phyloP scores from a whole-genome alignment of 768 basidiomycete species.

The Lepiota brunneoincarnata region DNA sequence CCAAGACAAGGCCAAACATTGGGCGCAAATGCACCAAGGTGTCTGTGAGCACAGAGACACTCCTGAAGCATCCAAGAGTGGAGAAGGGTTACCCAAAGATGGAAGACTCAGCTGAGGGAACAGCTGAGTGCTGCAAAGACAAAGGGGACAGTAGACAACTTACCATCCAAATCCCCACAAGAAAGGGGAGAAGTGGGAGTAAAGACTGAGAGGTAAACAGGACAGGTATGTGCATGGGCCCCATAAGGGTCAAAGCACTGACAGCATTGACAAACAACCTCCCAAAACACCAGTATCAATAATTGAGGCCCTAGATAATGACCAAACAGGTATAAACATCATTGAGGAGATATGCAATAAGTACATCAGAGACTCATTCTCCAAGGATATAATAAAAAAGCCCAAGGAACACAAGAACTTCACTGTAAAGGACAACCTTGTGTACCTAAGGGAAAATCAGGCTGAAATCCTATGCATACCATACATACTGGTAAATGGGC shows the following conservation, averaged over 20 bases:
- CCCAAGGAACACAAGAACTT: constrained; percentile 19
- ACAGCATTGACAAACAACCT: too few relatives aligned
- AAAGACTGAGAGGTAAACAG: too few relatives aligned
- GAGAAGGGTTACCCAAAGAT: background rate
- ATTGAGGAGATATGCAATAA: background rate
- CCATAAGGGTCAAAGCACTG: too few relatives aligned
- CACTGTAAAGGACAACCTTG: constrained; percentile 8
- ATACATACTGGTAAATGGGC: constrained; percentile 12
- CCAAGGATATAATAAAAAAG: constrained; percentile 11
- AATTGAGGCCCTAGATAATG: background rate
- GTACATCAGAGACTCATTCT: constrained; percentile 15
- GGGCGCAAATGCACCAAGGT: too few relatives aligned
- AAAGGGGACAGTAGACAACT: background rate
- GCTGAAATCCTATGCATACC: constrained; percentile 19
- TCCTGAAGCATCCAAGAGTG: too few relatives aligned
- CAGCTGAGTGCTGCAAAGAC: too few relatives aligned
- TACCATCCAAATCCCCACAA: background rate
- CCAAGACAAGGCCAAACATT: too few relatives aligned
- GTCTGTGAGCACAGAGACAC: too few relatives aligned
- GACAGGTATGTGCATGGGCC: too few relatives aligned
- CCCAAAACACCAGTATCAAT: background rate
- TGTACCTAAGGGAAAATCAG: constrained; percentile 14
- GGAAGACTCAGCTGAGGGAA: background rate
- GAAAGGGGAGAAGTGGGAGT: background rate
- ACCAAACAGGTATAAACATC: background rate